Evolutionary conservation across 495 filamentous ascomycete species (phyloP).

Genomic region (Elaphomyces granulatus): DNA sequence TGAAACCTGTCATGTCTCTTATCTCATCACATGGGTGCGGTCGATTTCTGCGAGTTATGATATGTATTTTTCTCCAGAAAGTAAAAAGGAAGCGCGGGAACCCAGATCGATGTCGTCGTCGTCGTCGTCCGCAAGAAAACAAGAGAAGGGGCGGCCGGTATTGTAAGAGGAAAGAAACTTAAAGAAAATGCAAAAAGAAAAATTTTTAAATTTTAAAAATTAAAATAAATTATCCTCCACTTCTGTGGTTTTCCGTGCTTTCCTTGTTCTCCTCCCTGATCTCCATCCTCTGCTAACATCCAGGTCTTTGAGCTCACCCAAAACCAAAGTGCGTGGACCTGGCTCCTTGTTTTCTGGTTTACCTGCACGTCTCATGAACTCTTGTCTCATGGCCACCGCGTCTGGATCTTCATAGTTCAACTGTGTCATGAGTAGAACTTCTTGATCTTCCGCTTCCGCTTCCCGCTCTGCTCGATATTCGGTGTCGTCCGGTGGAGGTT

Average conservation of each 20-base stretch:
- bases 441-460: constrained; percentile 18
- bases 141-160: too few species aligned
- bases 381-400: constrained; percentile 33
- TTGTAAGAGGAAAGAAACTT: too few species aligned
- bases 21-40: too few species aligned
- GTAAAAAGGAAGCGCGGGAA: too few species aligned
- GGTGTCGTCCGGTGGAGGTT: constrained; percentile 7
- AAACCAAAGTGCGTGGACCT: constrained; percentile 11
- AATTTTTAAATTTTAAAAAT: too few species aligned
- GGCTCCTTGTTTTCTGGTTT: constrained; percentile 20
- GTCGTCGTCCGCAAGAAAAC: too few species aligned
- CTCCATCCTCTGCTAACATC: constrained; percentile 19
- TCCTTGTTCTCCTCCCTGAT: constrained; percentile 27
- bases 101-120: too few species aligned
- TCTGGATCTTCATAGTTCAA: constrained; percentile 41
- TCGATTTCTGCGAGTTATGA: too few species aligned
- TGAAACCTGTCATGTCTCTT: too few species aligned
- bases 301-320: constrained; percentile 22
- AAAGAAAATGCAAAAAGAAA: too few species aligned
- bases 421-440: constrained; percentile 31
- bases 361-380: constrained; percentile 31
- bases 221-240: constrained; percentile 8
- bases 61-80: too few species aligned
- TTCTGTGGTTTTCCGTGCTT: constrained; percentile 15
- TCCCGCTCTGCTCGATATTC: constrained; percentile 23